These are phyloP conservation scores for Pilasporangium apinafurcum DNA, from an alignment of 352 stramenopile species.

Conservation along the genomic window DNA sequence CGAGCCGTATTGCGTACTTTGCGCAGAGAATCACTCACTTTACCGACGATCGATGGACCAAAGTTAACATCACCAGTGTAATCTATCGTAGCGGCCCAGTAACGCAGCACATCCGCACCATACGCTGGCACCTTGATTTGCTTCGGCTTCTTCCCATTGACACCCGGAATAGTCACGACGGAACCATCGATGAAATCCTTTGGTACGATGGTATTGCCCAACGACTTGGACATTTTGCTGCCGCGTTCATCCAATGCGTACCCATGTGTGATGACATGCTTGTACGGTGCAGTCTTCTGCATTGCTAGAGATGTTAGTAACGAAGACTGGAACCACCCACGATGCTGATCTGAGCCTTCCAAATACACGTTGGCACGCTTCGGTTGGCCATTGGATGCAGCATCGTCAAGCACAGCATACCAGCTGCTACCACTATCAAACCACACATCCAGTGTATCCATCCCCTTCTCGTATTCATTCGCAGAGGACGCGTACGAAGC, in stretches of 20 bases:
- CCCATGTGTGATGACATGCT: conserved; percentile 97
- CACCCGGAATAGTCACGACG: conserved; percentile 53
- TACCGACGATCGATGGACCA: conserved; percentile 87
- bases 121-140: conserved; percentile 84
- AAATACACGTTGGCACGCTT: conserved; percentile 96
- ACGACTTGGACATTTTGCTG: conserved; percentile 98
- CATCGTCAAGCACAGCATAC: conserved; percentile 57
- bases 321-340: conserved; percentile 99
- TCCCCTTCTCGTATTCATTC: conserved; percentile 92
- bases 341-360: conserved; percentile 96
- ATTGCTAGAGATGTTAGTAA: conserved; percentile 91
- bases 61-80: conserved; percentile 96
- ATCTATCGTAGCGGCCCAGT: conserved; percentile 97
- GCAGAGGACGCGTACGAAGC: conserved; percentile 52
- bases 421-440: conserved; percentile 94
- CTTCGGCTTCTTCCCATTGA: conserved; percentile 67
- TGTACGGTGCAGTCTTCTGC: conserved; percentile 88
- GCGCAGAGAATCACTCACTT: conserved; percentile 72
- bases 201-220: conserved; percentile 96
- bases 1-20: conserved; percentile 95
- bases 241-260: conserved; percentile 98
- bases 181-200: conserved; percentile 93
- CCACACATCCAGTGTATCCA: conserved; percentile 99
- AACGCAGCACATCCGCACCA: conserved; percentile 95
- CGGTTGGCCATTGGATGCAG: conserved; percentile 15